Conservation (phyloP, 2,329 filamentous ascomycete species). For the Calonectria henricotiae region DNA sequence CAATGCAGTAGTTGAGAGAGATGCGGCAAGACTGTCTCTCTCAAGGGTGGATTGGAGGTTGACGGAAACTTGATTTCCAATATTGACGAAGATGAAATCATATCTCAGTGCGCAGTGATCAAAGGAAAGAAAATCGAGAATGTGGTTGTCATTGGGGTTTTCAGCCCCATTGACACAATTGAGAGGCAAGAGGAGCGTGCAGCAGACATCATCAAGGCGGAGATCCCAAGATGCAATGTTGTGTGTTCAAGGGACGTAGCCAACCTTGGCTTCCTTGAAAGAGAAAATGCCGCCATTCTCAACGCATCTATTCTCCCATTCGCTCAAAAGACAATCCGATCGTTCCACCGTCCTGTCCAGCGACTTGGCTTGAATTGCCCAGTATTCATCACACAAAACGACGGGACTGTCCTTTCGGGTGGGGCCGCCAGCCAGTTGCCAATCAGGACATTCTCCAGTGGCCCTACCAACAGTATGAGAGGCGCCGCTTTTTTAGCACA, state of each 20-base stretch:
- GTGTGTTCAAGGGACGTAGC: conserved; percentile 70
- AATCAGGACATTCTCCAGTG: conserved; percentile 75
- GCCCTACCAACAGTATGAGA: conserved; percentile 76
- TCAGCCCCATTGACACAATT: conserved; percentile 69
- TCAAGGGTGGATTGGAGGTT: conserved; percentile 69
- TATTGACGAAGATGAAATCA: conserved; percentile 63
- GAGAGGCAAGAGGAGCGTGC: conserved; percentile 67
- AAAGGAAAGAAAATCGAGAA: conserved; percentile 62
- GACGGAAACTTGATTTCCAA: conserved; percentile 66
- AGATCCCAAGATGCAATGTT: conserved; percentile 63
- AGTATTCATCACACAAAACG: conserved; percentile 76
- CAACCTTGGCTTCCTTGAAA: conserved; percentile 71
- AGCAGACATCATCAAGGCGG: conserved; percentile 60
- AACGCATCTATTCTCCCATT: conserved; percentile 76
- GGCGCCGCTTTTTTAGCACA: conserved; percentile 74
- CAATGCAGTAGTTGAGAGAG: conserved; percentile 72
- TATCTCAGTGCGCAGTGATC: conserved; percentile 60
- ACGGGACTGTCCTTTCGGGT: conserved; percentile 73
- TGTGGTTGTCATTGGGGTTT: conserved; percentile 68
- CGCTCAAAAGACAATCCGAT: conserved; percentile 70
- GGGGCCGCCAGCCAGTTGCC: conserved; percentile 70
- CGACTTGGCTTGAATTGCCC: conserved; percentile 68
- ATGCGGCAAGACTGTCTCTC: conserved; percentile 64
- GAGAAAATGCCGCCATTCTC: conserved; percentile 77
- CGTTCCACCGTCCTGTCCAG: conserved; percentile 69